A percentile compares a stretch with the other conserved stretches of the same genome.
Conservation (phyloP, 257 asterid species). For the Lantana camara region DNA sequence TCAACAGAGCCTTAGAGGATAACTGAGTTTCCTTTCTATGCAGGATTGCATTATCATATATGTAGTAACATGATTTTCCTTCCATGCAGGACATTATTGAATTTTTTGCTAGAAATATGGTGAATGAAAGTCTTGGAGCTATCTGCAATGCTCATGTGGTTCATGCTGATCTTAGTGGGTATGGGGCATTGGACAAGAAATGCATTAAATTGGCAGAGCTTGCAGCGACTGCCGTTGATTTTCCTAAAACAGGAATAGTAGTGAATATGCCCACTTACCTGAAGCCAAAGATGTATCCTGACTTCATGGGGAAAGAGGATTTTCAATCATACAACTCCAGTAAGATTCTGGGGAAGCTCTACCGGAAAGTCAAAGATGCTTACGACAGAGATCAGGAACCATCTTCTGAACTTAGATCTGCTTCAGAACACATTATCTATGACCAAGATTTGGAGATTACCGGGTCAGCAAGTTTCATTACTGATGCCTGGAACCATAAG, state of each 20-base stretch:
- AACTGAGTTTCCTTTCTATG: not conserved
- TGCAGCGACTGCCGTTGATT: conserved; percentile 92
- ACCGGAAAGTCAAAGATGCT: conserved; percentile 59
- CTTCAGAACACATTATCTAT: conserved; percentile 38
- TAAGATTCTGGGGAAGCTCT: conserved; percentile 76
- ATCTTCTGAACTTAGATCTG: conserved; percentile 30
- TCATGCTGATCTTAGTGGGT: conserved; percentile 78
- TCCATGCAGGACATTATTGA: conserved; percentile 71
- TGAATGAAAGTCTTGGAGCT: conserved; percentile 77
- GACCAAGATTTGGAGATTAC: conserved; percentile 64
- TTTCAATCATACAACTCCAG: conserved; percentile 62
- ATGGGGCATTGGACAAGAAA: conserved; percentile 87
- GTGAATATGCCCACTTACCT: conserved; percentile 60
- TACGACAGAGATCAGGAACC: conserved; percentile 41
- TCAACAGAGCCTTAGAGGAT: no score
- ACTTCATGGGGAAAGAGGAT: conserved; percentile 85
- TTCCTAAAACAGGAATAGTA: conserved; percentile 85
- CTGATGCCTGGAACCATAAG: conserved; percentile 70
- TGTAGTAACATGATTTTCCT: conserved; percentile 3
- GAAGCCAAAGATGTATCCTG: conserved; percentile 84
- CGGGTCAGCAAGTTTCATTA: conserved; percentile 49
- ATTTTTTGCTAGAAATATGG: conserved; percentile 77
- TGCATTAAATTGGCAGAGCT: conserved; percentile 88
- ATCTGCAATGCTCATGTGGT: conserved; percentile 99
- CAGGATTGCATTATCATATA: not conserved